Evolutionary conservation across 2,329 filamentous ascomycete genomes (phyloP), one percentile per base, ranked within the genome.

Genomic region (Fusarium sp.): DNA sequence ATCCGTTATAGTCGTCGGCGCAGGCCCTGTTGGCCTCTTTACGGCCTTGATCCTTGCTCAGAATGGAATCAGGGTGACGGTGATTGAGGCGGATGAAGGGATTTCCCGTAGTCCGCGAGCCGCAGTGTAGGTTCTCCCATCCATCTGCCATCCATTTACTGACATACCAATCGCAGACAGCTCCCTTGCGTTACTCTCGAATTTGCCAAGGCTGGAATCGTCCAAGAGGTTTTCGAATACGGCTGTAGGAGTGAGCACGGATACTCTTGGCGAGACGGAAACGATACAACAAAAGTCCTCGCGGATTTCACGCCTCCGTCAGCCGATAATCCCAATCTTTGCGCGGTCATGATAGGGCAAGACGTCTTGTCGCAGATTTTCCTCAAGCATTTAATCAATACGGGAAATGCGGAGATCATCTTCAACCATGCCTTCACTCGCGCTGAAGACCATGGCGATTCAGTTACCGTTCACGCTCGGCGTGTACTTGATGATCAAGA

Each of bases 221-320:
- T 39, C 22, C 0, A 53, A 0, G 49, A 53, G 1, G 22, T 53
- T 2, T 3, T 39, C 0, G 18, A 39, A 1, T 27, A 2, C 1
- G 22, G 9, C 1, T 38, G 5, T 17, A 39, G 9, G 1, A 38
- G 13, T 10, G 13, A 17, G 0, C 2, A 39, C 20, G 49, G 49
- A 27, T 39, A n/a, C 22, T 53, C 5, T n/a, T 53, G 49, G 49
- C 1, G 49, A 13, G 49, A 53, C 18, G 49, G 49, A 12, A 17
- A 39, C 18, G 49, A 53, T 29, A 53, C 33, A 29, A n/a, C 49
- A 9, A 53, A 53, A 12, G 13, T 53, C 25, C 18, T 53, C 5
- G 49, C 49, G 1, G 49, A 53, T 7, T 29, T 17, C 7, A 29
- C 17, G 7, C 49, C 49, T 2, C 49, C 22, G 4, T 33, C 33